These are phyloP conservation scores for Vaccinium vitisidaea DNA, from an alignment of 148 eudicot species.

Conservation along the genomic window DNA sequence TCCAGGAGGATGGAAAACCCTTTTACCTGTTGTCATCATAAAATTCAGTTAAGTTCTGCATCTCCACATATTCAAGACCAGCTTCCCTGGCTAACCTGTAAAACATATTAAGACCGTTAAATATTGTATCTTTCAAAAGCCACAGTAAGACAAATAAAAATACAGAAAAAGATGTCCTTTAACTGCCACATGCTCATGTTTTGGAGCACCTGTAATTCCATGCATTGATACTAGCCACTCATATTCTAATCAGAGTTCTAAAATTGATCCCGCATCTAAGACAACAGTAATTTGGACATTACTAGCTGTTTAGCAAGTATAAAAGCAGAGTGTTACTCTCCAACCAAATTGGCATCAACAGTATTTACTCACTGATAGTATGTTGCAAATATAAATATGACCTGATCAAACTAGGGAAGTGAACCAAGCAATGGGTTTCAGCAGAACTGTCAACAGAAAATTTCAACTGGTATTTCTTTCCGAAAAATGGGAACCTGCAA, in stretches of 20 bases:
- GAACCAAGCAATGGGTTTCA: slow-evolving; percentile 97
- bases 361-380: neutral
- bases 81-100: slow-evolving; percentile 95
- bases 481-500: slow-evolving; percentile 87
- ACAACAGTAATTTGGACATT: neutral
- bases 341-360: neutral
- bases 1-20: neutral
- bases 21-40: slow-evolving; percentile 87
- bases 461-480: slow-evolving; percentile 95
- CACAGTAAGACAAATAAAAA: neutral
- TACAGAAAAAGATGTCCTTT: neutral
- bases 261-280: neutral
- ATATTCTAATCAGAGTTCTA: neutral
- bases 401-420: slow-evolving; percentile 98
- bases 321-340: neutral
- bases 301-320: neutral
- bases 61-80: slow-evolving; percentile 95
- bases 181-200: neutral
- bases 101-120: slow-evolving; percentile 7
- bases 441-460: slow-evolving; percentile 78
- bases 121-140: neutral
- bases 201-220: neutral
- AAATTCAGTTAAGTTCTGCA: slow-evolving; percentile 87
- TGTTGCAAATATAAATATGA: slow-evolving; percentile 25
- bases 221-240: neutral